Percentiles rank a stretch among this genome's conserved stretches.
These are phyloP conservation scores for Blastocystis sp. DNA, from an alignment of 352 stramenopile genomes.

Conservation along the genomic window DNA sequence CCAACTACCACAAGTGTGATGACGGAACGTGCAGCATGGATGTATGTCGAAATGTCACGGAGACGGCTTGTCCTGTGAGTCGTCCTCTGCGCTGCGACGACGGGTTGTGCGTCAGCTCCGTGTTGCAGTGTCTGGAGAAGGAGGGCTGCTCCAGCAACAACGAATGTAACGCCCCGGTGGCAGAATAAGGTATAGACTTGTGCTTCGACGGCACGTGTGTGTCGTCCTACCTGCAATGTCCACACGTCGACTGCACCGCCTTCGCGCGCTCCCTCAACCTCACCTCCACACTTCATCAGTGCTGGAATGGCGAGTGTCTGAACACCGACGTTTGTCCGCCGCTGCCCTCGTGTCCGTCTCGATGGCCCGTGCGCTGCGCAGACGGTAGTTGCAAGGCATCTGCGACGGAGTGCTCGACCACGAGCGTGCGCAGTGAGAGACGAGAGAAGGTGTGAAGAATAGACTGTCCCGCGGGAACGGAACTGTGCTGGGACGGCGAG, in stretches of 20 bases:
- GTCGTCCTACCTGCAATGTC: background rate
- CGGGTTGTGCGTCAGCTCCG: background rate
- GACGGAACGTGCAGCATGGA: constrained; percentile 2
- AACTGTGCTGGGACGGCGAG: background rate
- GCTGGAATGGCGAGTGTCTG: constrained; percentile 67
- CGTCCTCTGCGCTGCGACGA: constrained; percentile 22
- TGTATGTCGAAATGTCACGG: background rate
- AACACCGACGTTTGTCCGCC: background rate
- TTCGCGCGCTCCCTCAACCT: background rate
- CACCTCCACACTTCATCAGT: background rate
- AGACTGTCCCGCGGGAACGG: constrained; percentile 11
- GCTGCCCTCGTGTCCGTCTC: constrained; percentile 21
- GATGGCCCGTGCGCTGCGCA: constrained; percentile 7
- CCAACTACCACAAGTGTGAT: background rate
- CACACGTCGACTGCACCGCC: background rate
- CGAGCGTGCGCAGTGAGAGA: background rate
- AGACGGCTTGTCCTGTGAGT: background rate
- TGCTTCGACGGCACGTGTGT: constrained; percentile 62
- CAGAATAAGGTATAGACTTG: background rate
- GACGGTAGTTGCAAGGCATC: background rate
- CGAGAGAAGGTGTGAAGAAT: background rate
- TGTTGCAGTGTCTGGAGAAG: background rate
- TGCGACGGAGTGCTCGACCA: background rate
- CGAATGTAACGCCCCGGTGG: background rate
- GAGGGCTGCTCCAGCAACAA: background rate